Percentiles rank a stretch among this genome's conserved stretches.
Conservation (phyloP, 2,329 filamentous ascomycete species). For the Trichoderma polysporum region DNA sequence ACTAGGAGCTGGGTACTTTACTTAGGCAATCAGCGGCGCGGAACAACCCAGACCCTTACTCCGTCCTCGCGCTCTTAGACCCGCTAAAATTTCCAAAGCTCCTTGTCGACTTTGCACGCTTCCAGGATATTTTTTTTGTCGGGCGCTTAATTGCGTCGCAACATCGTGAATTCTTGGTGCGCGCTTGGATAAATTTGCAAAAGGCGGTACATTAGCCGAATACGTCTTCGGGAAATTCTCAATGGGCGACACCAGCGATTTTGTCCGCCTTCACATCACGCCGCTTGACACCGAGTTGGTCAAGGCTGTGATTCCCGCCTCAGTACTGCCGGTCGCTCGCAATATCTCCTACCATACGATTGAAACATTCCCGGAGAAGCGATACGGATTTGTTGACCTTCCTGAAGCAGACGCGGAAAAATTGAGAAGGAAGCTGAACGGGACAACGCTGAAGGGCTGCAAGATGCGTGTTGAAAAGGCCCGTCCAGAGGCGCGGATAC, state of each 20-base stretch:
- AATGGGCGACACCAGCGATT: conserved; percentile 28
- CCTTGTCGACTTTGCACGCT: conserved; percentile 12
- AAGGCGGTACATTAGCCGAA: not conserved
- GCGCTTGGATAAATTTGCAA: not conserved
- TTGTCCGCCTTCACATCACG: conserved; percentile 71
- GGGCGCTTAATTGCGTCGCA: conserved; percentile 16
- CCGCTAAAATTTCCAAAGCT: conserved; percentile 22
- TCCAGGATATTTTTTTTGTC: not conserved
- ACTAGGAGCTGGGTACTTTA: not conserved
- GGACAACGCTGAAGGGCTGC: conserved; percentile 75
- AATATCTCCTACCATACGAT: conserved; percentile 87
- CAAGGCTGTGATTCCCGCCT: conserved; percentile 67
- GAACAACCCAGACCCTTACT: conserved; percentile 10
- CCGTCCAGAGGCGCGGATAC: conserved; percentile 51
- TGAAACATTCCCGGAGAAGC: conserved; percentile 84
- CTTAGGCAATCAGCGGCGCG: not conserved
- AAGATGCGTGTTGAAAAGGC: conserved; percentile 87
- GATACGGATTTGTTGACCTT: conserved; percentile 86
- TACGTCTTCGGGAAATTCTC: not conserved
- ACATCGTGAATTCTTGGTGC: not conserved
- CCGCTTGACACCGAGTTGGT: conserved; percentile 78
- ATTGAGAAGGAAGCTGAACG: conserved; percentile 86
- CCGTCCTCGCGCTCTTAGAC: not conserved
- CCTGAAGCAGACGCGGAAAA: conserved; percentile 83
- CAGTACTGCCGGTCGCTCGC: conserved; percentile 63